These are phyloP conservation scores for Syzygium syzygioides DNA, from an alignment of 441 rosid species.

Conservation along the genomic window DNA sequence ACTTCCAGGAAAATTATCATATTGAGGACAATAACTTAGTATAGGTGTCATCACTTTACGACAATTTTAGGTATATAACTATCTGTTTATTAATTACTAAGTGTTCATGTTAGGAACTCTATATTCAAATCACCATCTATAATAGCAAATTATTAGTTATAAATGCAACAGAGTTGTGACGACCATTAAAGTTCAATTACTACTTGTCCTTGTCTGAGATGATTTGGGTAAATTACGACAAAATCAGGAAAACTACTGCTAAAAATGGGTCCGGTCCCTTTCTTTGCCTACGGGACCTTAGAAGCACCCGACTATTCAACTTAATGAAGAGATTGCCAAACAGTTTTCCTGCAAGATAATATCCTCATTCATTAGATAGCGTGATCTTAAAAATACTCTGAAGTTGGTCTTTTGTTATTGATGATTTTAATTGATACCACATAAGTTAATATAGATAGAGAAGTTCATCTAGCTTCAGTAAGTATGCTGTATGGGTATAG, in stretches of 20 bases:
- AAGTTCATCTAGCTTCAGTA: background rate
- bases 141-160: background rate
- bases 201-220: background rate
- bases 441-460: background rate
- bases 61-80: background rate
- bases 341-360: background rate
- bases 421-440: background rate
- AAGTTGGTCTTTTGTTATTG: background rate
- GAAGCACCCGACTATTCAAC: background rate
- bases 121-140: background rate
- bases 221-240: background rate
- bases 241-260: background rate
- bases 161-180: background rate
- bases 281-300: background rate
- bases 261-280: background rate
- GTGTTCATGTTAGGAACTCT: background rate
- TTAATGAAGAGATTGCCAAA: background rate
- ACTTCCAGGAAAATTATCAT: background rate
- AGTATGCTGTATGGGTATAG: background rate
- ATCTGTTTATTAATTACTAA: background rate
- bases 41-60: background rate
- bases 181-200: background rate
- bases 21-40: background rate
- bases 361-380: background rate
- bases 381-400: background rate